A percentile compares a stretch with the other conserved stretches of the same genome.
Conservation (phyloP, 2,329 filamentous ascomycete genomes). For the Cordyceps fumosorosea region DNA sequence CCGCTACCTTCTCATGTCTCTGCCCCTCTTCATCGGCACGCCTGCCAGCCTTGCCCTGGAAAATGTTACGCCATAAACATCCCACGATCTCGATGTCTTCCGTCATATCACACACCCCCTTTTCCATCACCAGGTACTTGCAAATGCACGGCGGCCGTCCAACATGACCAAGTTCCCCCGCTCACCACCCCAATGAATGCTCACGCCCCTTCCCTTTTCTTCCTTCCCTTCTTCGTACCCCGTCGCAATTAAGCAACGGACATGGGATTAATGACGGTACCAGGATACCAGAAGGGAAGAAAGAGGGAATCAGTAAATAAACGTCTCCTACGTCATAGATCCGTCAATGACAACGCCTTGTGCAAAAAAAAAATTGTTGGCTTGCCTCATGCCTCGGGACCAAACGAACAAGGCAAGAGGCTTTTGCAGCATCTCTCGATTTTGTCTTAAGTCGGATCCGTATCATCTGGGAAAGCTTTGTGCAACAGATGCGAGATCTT, state of each 20-base stretch:
- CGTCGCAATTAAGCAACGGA: background rate
- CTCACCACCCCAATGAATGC: background rate
- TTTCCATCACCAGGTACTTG: background rate
- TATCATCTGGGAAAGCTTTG: too few relatives aligned
- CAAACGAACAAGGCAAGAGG: background rate
- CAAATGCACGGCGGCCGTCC: background rate
- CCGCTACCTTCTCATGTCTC: background rate
- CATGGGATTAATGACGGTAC: background rate
- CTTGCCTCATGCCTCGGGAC: too few relatives aligned
- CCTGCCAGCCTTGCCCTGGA: background rate
- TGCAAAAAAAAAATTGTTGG: too few relatives aligned
- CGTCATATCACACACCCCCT: background rate
- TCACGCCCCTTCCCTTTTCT: background rate
- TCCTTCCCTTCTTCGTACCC: background rate
- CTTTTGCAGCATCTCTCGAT: background rate
- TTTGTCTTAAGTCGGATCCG: too few relatives aligned
- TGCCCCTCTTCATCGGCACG: background rate
- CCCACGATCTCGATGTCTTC: background rate
- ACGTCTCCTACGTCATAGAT: constrained; percentile 3
- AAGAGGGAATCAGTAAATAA: background rate
- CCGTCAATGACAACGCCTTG: background rate
- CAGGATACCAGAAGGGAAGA: background rate
- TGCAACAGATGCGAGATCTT: too few relatives aligned
- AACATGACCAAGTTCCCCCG: background rate
- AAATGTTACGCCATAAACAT: background rate